Base-by-base conservation (phyloP, 2,329 filamentous ascomycete genomes). In the Canariomyces notabilis region DNA sequence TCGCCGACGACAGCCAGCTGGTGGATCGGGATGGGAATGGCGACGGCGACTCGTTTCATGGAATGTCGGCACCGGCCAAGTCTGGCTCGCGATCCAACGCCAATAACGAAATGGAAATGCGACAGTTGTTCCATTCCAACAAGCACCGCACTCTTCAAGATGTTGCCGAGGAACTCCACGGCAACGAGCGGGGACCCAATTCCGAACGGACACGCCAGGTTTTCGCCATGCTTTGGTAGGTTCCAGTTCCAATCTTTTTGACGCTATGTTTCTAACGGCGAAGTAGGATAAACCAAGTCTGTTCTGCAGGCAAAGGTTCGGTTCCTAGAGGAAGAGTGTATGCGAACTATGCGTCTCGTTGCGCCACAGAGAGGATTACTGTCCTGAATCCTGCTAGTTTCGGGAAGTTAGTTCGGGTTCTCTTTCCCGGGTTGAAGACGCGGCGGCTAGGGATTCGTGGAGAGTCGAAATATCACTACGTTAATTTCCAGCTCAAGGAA, bases 391-490 rank as follows among this genome's bases (percentile, higher is more conserved):
- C 93, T 34, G 93, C 93, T 8, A 97, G 91, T 21, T 98, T 98
- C 67, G 93, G 93, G 46, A 98, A 98, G 67, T 79, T 98, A 35
- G 93, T 98, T 26, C 83, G 93, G 23, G 91, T 98, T 32, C 85
- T 98, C 42, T 98, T 97, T 59, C 91, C 93, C 0, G 91, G 90
- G 34, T 83, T 98, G 18, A 91, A 95, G 67, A 98, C 93, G 23
- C 79, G 93, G 49, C 80, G 93, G 54, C 75, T 98, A 11, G 93
- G 93, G 52, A 90, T 97, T 37, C 82, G 93, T 43, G 93, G 93
- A 54, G 91, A 97, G 69, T 98, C 93, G 12, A 98, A 98, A 64
- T 98, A 98, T 65, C 93, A 98, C 67, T 98, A 98, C 60, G 80
- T 84, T 37, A 82, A 83, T 60, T 85, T 85, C 58, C 71, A 71